Evolutionary conservation across 768 basidiomycete species (phyloP), one percentile per base, ranked within the genome.

Genomic region (Lentinula sp.): DNA sequence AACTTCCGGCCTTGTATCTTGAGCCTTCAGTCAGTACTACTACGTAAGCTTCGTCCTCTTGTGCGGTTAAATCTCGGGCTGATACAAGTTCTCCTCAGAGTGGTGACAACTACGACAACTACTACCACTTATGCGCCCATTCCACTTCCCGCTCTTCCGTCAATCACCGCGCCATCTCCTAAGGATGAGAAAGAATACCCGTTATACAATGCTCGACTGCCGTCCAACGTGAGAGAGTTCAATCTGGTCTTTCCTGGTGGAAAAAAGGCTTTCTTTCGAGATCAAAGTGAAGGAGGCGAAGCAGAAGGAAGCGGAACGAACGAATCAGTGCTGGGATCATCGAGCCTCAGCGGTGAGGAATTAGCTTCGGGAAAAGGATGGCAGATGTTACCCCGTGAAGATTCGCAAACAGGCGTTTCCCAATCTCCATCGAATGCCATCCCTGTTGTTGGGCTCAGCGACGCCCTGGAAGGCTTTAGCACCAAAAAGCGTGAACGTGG

Each of bases 121-220:
- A 94, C 92, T 1, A 94, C 93, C 2, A 85, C 88, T 10, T 93
- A 94, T 75, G 88, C 92, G 59, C 92, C 92, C n/a, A 92, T 94
- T 64, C 87, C 84, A 42, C 71, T 94, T 2, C 92, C 92, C 1
- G 74, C 87, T 7, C 73, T 93, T 2, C 90, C 91, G 8, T 75
- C 85, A 2, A 90, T 89, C 3, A 73, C 81, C 0, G 80, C 84
- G 11, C 35, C 53, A 11, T 16, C 35, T 5, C 89, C 90, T 21
- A 88, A 86, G 66, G 88, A 93, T 70, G 80, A 87, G 6, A 93
- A 93, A 74, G 78, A 80, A 59, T 94, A 92, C 68, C 92, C 92
- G 3, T 76, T 94, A 31, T 74, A 91, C 46, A 83, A 89, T 72
- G 88, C 89, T 15, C 83, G 78, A 59, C 76, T 94, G n/a, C 92